These are phyloP conservation scores for Cercophora newfieldiana DNA, from an alignment of 495 filamentous ascomycete species.

Conservation along the genomic window DNA sequence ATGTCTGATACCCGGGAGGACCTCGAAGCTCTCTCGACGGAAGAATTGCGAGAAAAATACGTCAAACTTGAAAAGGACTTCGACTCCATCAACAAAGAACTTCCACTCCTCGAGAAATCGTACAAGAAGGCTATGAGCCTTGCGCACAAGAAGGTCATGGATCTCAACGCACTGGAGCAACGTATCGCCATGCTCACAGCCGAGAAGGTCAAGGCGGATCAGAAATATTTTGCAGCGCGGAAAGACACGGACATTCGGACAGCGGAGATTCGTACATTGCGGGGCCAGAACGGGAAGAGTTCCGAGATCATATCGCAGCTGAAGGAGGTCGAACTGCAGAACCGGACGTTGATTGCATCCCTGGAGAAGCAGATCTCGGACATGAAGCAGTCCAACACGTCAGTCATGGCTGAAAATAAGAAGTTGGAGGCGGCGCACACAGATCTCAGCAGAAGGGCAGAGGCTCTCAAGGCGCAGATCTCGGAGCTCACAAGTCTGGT, in stretches of 20 bases:
- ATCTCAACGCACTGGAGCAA: constrained; percentile 74
- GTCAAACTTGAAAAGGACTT: constrained; percentile 73
- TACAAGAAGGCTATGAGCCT: constrained; percentile 82
- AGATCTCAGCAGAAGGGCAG: constrained; percentile 66
- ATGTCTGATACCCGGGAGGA: constrained; percentile 47
- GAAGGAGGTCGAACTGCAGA: constrained; percentile 80
- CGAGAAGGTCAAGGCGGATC: constrained; percentile 93
- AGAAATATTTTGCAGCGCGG: constrained; percentile 95
- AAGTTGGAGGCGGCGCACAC: constrained; percentile 66
- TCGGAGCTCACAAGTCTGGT: constrained; percentile 70
- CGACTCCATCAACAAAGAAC: constrained; percentile 78
- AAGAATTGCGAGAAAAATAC: constrained; percentile 73
- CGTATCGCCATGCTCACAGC: constrained; percentile 70
- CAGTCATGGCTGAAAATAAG: constrained; percentile 66
- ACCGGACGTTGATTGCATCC: constrained; percentile 63
- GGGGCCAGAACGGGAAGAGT: constrained; percentile 81
- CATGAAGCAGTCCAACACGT: constrained; percentile 68
- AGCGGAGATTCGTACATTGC: constrained; percentile 71
- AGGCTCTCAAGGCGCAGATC: constrained; percentile 74
- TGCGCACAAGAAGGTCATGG: constrained; percentile 82
- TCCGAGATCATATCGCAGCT: constrained; percentile 90
- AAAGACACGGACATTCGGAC: constrained; percentile 85
- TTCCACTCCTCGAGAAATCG: constrained; percentile 80
- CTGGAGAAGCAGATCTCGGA: constrained; percentile 89
- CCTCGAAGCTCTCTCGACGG: constrained; percentile 55